These are phyloP conservation scores for Hypoxylon perforatum DNA, from an alignment of 495 filamentous ascomycete species.

Conservation along the genomic window DNA sequence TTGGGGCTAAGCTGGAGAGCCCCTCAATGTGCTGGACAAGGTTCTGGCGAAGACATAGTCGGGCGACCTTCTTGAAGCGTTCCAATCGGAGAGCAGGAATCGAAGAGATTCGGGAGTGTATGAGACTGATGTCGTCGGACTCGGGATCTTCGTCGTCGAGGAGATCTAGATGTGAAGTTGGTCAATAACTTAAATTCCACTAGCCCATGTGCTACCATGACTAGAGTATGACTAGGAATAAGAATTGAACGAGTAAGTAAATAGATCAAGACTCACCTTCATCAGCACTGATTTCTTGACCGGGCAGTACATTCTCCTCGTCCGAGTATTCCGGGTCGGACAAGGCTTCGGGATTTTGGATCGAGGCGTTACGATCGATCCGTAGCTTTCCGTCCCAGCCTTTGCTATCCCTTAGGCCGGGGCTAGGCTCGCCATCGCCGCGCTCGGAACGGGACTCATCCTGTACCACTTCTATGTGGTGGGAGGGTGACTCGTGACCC, in stretches of 20 bases:
- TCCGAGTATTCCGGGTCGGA: constrained; percentile 88
- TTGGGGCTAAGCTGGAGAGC: constrained; percentile 69
- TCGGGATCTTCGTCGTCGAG: constrained; percentile 64
- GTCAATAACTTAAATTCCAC: constrained; percentile 21
- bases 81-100: constrained; percentile 82
- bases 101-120: constrained; percentile 84
- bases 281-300: constrained; percentile 82
- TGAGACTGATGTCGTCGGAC: constrained; percentile 85
- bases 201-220: background rate
- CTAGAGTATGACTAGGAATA: background rate
- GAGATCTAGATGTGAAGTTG: constrained; percentile 54
- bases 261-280: constrained; percentile 67
- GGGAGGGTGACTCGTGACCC: constrained; percentile 42
- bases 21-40: constrained; percentile 81
- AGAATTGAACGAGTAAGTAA: background rate
- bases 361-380: constrained; percentile 69
- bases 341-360: constrained; percentile 80
- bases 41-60: constrained; percentile 95
- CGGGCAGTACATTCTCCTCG: constrained; percentile 76
- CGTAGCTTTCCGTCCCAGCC: constrained; percentile 96
- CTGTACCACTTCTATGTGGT: constrained; percentile 58
- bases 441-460: constrained; percentile 51
- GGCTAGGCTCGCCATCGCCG: constrained; percentile 56
- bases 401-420: constrained; percentile 68
- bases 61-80: constrained; percentile 79